These are phyloP conservation scores for Aegilops bicornis DNA, from an alignment of 176 grass and related monocot genomes.

Conservation along the genomic window DNA sequence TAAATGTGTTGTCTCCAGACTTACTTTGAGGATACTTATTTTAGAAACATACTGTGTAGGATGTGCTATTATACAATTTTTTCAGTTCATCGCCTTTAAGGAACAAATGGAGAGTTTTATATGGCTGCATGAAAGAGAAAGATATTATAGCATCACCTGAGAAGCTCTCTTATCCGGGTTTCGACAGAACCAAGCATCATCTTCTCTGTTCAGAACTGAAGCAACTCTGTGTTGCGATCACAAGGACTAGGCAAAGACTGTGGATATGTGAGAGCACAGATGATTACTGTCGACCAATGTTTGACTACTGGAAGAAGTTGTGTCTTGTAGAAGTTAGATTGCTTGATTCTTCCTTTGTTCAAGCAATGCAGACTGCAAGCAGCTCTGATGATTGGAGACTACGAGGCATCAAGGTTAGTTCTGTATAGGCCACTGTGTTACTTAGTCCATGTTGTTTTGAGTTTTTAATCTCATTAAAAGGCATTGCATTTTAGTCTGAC, in stretches of 20 bases:
- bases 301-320: no score
- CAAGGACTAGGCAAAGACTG: constrained; percentile 66
- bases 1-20: neutral
- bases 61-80: constrained; percentile 80
- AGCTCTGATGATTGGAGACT: constrained; percentile 66
- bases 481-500: neutral
- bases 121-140: constrained; percentile 58
- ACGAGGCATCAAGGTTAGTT: constrained; percentile 62
- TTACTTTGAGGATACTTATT: neutral
- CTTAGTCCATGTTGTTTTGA: neutral
- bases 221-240: constrained; percentile 83
- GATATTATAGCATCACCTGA: constrained; percentile 31
- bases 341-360: constrained; percentile 55
- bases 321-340: constrained; percentile 55
- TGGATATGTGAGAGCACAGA: constrained; percentile 78
- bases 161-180: constrained; percentile 41
- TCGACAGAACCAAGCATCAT: constrained; percentile 48
- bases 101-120: constrained; percentile 77
- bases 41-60: constrained; percentile 41
- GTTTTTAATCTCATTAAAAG: neutral
- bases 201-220: constrained; percentile 86
- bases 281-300: constrained; percentile 38
- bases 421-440: neutral
- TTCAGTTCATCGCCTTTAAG: constrained; percentile 61
- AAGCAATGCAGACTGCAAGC: constrained; percentile 60